Base-by-base conservation (phyloP, 441 rosid genomes). In the Arabidopsis hybrid region DNA sequence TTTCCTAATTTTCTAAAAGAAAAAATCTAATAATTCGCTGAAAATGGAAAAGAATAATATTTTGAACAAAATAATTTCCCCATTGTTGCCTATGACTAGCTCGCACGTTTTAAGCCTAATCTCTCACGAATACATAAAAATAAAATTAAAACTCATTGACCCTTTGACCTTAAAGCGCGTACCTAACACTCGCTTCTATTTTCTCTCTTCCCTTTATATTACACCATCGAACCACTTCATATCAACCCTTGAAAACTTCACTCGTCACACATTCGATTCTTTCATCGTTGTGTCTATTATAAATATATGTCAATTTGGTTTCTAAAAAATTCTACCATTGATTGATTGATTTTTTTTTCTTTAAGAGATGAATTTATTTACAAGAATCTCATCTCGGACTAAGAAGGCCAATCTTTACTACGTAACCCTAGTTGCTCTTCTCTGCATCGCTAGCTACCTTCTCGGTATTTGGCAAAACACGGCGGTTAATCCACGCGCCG, bases 401-500 rank as follows among this genome's bases (percentile, higher is more conserved):
- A 91, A 75, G 79, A 80, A 72, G 69, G 38, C 83, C 51, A 88
- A 83, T 65, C 83, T 89, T 2, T 85, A 78, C 64, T 87, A 52
- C 79, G 43, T 81, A 69, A 74, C 79, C n/a, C 38, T 81, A 4
- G 56, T 77, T 8, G 51, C 85, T 17, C 65, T 88, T 59, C 83
- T 84, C 56, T 88, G 88, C 69, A 51, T 85, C 39, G 58, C 81
- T 10, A 86, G 80, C 71, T 91, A 89, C 65, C 26, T 87, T 6
- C 57, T 77, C 42, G 97, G 92, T 0, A 38, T 72, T 40, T 83
- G 89, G 84, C 92, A 81, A 21, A 78, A 79, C 56, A 64, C 86
- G 4, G 70, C 79, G 49, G 9, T 34, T 6, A 29, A 76, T 65
- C 47, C 77, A 31, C 68, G 62, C 74, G 80, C 57, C 77, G 66